Percentiles rank a stretch among this genome's conserved stretches.
Evolutionary conservation across 1,139 yeast species (phyloP).

Genomic region (Saccharomyces hybrid): DNA sequence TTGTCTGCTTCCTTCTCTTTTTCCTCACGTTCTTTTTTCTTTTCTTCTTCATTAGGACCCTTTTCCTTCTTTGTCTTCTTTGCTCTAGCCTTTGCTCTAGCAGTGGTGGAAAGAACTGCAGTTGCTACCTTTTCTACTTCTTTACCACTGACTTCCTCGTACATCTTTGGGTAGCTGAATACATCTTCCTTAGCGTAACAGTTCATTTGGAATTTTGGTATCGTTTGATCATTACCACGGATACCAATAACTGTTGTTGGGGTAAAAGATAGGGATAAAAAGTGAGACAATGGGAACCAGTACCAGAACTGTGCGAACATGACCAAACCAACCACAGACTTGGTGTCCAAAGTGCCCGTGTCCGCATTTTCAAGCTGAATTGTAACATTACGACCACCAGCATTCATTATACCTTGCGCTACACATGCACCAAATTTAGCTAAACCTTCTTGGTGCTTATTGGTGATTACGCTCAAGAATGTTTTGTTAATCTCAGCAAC

Average conservation of each 20-base stretch:
- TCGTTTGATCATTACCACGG: constrained; percentile 65
- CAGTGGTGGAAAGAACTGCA: constrained; percentile 90
- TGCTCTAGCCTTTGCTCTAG: constrained; percentile 85
- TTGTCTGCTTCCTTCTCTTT: constrained; percentile 28
- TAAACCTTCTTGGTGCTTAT: constrained; percentile 92
- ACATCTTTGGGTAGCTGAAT: constrained; percentile 86
- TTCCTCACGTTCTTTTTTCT: constrained; percentile 34
- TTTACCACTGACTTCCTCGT: constrained; percentile 70
- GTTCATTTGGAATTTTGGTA: constrained; percentile 74
- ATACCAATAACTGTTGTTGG: constrained; percentile 91
- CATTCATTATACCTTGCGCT: constrained; percentile 96
- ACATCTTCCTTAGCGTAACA: constrained; percentile 75
- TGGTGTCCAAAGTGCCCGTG: constrained; percentile 82
- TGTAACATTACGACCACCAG: constrained; percentile 98
- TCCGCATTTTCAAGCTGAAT: constrained; percentile 84
- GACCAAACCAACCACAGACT: constrained; percentile 86
- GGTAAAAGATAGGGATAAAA: constrained; percentile 81
- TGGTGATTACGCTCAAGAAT: constrained; percentile 66
- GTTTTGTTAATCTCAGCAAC: constrained; percentile 69
- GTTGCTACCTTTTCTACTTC: constrained; percentile 86
- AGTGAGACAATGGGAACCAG: constrained; percentile 97
- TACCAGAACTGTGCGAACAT: constrained; percentile 94
- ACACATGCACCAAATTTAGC: constrained; percentile 97
- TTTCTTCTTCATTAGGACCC: constrained; percentile 30
- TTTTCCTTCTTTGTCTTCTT: constrained; percentile 60